Base-by-base conservation (phyloP, 345 rosid species). In the Citrus sinensis region DNA sequence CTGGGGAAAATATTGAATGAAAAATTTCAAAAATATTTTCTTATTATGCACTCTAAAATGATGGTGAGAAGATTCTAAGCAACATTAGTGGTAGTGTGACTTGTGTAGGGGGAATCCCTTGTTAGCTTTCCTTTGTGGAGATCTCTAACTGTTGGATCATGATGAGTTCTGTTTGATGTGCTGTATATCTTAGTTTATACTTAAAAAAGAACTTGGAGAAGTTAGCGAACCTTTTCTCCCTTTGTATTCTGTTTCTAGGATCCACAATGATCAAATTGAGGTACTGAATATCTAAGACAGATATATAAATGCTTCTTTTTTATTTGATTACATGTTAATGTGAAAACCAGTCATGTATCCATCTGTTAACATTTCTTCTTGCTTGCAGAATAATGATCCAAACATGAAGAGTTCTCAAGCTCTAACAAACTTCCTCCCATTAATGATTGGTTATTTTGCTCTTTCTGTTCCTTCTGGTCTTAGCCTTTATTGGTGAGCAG, bases 381-480 rank as follows among this genome's bases (percentile, higher is more conserved):
- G 14, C 32, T 76, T 70, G 77, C 89, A 95, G 97, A 91, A 83
- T 77, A 76, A 93, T 83, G 97, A 95, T 85, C 97, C 99, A 61
- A 92, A 86, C 82, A 76, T 88, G 97, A 91, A 95, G 93, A 92
- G 73, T 84, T 91, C 99, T 77, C 99, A 93, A 87, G 93, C 87
- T 1, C 76, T 95, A 80, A 90, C 95, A 0, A 89, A 93, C 85
- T 80, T 95, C 77, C 97, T 93, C 16, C 99, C 98, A 6, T 79
- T 95, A 69, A 83, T 95, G 94, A 92, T 95, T 55, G 99, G 98
- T 79, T 95, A 95, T 80, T 95, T 93, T 89, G 77, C 99, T 74
- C 90, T 95, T 58, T 95, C 97, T n/a, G 99, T 93, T 86, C 99
- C 99, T 79, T 95, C 99, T 58, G 99, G 99, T 85, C 87, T 95